Evolutionary conservation across 2,329 filamentous ascomycete genomes (phyloP).

Genomic region (Cytospora piceae): DNA sequence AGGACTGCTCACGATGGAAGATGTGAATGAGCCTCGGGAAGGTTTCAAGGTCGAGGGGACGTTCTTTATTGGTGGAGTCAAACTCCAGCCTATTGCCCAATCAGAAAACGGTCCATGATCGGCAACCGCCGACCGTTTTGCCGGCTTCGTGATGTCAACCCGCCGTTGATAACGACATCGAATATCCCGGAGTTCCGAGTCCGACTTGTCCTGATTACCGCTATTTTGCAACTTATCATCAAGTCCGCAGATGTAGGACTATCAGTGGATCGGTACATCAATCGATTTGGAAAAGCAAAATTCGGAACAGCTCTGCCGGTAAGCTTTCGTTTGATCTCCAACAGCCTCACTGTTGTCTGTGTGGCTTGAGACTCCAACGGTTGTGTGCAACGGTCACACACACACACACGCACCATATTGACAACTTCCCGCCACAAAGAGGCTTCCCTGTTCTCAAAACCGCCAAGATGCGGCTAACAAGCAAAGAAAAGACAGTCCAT

Average conservation of each 20-base stretch:
- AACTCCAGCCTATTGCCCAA: constrained; percentile 1
- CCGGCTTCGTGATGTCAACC: constrained; percentile 24
- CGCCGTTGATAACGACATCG: constrained; percentile 24
- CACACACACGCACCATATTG: not conserved
- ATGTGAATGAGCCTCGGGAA: not conserved
- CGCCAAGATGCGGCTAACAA: constrained; percentile 18
- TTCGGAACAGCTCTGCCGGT: not conserved
- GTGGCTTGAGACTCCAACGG: constrained; percentile 6
- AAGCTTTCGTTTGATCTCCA: not conserved
- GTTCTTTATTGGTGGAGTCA: not conserved
- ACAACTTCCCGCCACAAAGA: not conserved
- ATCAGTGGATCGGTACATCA: constrained; percentile 8
- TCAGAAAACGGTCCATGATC: constrained; percentile 11
- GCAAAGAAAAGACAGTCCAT: constrained; percentile 17
- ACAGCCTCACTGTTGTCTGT: constrained; percentile 1
- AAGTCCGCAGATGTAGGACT: constrained; percentile 9
- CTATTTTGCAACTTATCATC: not conserved
- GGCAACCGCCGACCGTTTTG: constrained; percentile 14
- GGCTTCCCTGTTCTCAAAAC: not conserved
- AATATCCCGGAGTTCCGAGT: not conserved
- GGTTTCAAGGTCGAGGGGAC: not conserved
- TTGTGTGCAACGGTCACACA: not conserved
- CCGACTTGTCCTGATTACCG: not conserved
- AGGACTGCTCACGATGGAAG: no score
- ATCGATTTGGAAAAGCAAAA: not conserved